These are phyloP conservation scores for Acacia crassicarpa DNA, from an alignment of 306 rosid species.

Conservation along the genomic window DNA sequence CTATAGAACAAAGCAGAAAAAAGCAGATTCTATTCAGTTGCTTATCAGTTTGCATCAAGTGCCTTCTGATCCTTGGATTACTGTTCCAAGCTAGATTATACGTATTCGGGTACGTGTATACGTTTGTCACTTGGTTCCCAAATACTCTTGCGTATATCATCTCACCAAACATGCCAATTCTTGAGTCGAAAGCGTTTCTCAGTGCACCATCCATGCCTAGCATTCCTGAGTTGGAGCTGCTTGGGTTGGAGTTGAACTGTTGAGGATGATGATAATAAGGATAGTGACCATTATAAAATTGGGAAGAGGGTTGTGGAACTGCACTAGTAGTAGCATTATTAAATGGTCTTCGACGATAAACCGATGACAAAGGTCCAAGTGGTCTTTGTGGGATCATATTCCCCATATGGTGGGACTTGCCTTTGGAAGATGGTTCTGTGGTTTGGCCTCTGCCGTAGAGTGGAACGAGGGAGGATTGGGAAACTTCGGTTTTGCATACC, in stretches of 20 bases:
- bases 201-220: conserved; percentile 39
- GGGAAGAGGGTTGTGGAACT: conserved; percentile 36
- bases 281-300: conserved; percentile 34
- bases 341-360: conserved; percentile 33
- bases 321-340: conserved; percentile 16
- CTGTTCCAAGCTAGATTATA: conserved; percentile 50
- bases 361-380: conserved; percentile 40
- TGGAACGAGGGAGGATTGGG: conserved; percentile 68
- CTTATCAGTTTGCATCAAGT: conserved; percentile 63
- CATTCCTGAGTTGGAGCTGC: conserved; percentile 39
- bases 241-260: conserved; percentile 36
- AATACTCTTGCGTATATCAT: conserved; percentile 68
- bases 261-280: conserved; percentile 41
- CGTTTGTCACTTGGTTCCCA: conserved; percentile 52
- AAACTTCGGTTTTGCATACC: conserved; percentile 86
- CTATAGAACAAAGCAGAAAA: conserved; percentile 69
- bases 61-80: conserved; percentile 74
- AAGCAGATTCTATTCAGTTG: conserved; percentile 72
- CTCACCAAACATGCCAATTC: conserved; percentile 60
- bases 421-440: conserved; percentile 35
- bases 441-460: conserved; percentile 70
- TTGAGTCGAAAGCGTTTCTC: conserved; percentile 37
- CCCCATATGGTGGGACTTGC: conserved; percentile 41
- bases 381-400: conserved; percentile 69
- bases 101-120: conserved; percentile 56